Evolutionary conservation across 2,329 filamentous ascomycete genomes (phyloP), one percentile per base, ranked within the genome.

Genomic region (Aureobasidium subglaciale): DNA sequence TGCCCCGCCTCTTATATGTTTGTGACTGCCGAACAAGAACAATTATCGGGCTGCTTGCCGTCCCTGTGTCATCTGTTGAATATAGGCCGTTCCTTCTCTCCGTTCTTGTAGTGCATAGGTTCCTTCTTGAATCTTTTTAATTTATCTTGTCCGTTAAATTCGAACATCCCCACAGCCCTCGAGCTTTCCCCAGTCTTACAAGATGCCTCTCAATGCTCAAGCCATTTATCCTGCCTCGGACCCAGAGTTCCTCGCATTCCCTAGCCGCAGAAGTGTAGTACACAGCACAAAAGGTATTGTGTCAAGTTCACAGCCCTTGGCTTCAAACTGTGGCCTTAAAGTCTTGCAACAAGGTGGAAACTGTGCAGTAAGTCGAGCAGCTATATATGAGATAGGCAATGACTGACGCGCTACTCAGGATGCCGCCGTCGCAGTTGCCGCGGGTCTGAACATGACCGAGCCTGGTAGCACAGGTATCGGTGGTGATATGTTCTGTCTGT

Each of bases 401-500:
- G 13, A 63, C 42, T 48, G 52, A 35, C 0, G 11, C 7, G 9
- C 49, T 22, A 16, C 10, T 11, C 57, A 95, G 89, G 92, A 97
- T 76, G 92, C 93, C n/a, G 92, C 93, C 8, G 89, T 97, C 4
- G 93, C 93, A 40, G 89, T 95, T 59, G 92, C 93, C 41, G 93
- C 93, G 29, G 90, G 85, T 5, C 78, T 99, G 56, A 97, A 96
- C 72, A 82, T 97, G 67, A 96, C 92, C 0, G 93, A 99, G 68
- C 93, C 93, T 7, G 84, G 85, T 58, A 93, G 88, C 5, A 97
- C 93, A 0, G 93, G 93, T 37, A 96, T 99, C 58, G 93, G 93
- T 56, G 93, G 93, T 60, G 93, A 99, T 73, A 90, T 96, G 84
- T 99, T 97, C 74, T 91, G 91, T 70, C 82, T 97, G 32, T 96